Conservation (phyloP, 2,329 filamentous ascomycete genomes). For the Penicillium polonicum region DNA sequence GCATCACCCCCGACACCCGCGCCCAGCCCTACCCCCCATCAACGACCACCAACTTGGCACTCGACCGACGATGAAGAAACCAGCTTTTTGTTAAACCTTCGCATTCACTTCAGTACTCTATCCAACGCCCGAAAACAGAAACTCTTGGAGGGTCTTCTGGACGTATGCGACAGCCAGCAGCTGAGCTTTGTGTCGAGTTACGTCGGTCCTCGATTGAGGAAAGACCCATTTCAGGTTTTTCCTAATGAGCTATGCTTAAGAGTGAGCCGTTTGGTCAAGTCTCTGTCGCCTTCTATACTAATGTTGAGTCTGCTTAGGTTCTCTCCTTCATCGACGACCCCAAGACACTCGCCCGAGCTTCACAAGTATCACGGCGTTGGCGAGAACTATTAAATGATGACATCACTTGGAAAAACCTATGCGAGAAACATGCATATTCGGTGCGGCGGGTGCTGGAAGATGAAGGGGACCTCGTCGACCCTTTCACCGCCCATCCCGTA, state of each 20-base stretch:
- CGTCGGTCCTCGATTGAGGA: slow-evolving; percentile 89
- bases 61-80: slow-evolving; percentile 67
- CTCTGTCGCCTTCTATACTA: slow-evolving; percentile 8
- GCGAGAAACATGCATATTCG: slow-evolving; percentile 93
- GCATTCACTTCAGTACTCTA: slow-evolving; percentile 75
- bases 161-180: slow-evolving; percentile 91
- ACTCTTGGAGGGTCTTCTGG: slow-evolving; percentile 82
- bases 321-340: slow-evolving; percentile 97
- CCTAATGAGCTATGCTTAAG: slow-evolving; percentile 90
- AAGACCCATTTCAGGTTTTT: slow-evolving; percentile 89
- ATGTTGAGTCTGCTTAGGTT: slow-evolving; percentile 56
- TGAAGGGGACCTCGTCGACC: slow-evolving; percentile 37
- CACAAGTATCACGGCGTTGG: slow-evolving; percentile 95
- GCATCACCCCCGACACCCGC: slow-evolving; percentile 67
- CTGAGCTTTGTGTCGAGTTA: slow-evolving; percentile 95
- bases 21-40: slow-evolving; percentile 63
- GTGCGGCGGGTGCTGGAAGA: slow-evolving; percentile 62
- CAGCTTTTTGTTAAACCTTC: slow-evolving; percentile 74
- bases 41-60: slow-evolving; percentile 54
- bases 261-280: slow-evolving; percentile 52
- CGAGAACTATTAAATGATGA: slow-evolving; percentile 91
- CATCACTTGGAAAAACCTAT: slow-evolving; percentile 96
- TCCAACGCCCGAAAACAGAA: slow-evolving; percentile 73
- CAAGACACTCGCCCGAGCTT: slow-evolving; percentile 86
- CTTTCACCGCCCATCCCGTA: slow-evolving; percentile 31